Evolutionary conservation across 2,329 filamentous ascomycete species (phyloP).

Genomic region (Coleophoma eucalyptorum): DNA sequence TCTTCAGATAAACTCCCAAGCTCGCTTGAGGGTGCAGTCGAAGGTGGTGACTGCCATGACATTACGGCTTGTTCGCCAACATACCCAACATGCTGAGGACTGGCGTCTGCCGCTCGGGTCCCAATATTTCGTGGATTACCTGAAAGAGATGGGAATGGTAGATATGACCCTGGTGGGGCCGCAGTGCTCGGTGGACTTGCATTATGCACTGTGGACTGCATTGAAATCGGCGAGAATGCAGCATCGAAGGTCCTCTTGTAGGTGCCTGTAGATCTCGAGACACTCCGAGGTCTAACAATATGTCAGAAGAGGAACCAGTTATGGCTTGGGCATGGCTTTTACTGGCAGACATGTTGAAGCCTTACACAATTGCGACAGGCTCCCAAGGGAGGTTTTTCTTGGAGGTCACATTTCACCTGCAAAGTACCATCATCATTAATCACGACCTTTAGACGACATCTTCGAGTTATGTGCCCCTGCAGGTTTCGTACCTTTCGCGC

Average conservation of each 20-base stretch:
- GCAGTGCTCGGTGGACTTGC: too few species aligned
- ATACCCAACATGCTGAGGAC: not conserved
- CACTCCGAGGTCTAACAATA: too few species aligned
- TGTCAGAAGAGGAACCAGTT: too few species aligned
- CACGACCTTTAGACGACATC: not conserved
- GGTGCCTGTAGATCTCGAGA: too few species aligned
- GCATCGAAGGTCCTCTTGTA: too few species aligned
- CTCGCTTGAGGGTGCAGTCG: not conserved
- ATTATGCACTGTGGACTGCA: too few species aligned
- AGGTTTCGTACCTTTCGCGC: not conserved
- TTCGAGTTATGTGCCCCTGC: not conserved
- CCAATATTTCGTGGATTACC: too few species aligned
- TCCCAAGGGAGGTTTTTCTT: not conserved
- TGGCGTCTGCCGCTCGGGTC: not conserved
- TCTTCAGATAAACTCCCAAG: not conserved
- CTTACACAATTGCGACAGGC: not conserved
- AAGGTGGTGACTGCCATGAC: not conserved
- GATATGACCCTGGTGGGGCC: too few species aligned
- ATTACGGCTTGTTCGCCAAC: not conserved
- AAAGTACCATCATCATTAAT: not conserved
- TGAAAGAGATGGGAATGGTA: too few species aligned
- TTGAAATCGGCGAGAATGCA: too few species aligned
- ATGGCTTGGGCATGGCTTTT: too few species aligned
- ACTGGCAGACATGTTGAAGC: not conserved
- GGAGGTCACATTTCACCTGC: not conserved